Evolutionary conservation across 139 green algal species (phyloP), one percentile per base, ranked within the genome.

Genomic region (Penium margaritaceum): DNA sequence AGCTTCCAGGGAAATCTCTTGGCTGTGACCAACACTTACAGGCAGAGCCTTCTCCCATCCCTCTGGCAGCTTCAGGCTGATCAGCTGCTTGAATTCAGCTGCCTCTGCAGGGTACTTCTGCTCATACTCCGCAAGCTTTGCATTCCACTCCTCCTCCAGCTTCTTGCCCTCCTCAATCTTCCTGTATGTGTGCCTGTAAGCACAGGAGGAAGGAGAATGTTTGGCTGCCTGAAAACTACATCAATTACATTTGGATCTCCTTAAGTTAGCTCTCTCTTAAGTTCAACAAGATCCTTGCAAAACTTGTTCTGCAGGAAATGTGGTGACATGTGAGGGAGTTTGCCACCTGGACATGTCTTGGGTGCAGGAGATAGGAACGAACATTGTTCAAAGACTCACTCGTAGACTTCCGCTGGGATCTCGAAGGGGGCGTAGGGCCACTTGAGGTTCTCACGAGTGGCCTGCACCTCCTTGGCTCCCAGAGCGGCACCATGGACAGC

Each of bases 401-500:
- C 51, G 4, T 60, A 85, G 32, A 89, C 89, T 65, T 90, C 86
- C 71, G 91, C 51, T 27, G 94, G 94, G 67, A 98, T 87, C 84
- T 95, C 90, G 74, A 99, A 99, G 76, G 91, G 87, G 24, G 55
- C 84, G 74, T 95, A 90, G 24, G 86, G 66, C 94, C 94, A 99
- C 69, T 90, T 88, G 38, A 99, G 92, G 85, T 95, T 92, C 81
- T 95, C 86, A 67, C 94, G 87, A 43, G 94, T 98, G 69, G 89
- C 89, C 14, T 80, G 80, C 3, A 93, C 96, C 91, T 99, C 94
- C 47, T 95, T 90, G 38, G 83, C 80, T 67, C 93, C 93, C 69
- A 99, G 91, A 55, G 94, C 88, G 15, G 94, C 91, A 70, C 94
- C 94, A 84, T 99, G 94, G 58, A 96, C 93, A 72, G 94, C 92